These are phyloP conservation scores for Fusarium humuli DNA, from an alignment of 2,329 filamentous ascomycete species.

Conservation along the genomic window DNA sequence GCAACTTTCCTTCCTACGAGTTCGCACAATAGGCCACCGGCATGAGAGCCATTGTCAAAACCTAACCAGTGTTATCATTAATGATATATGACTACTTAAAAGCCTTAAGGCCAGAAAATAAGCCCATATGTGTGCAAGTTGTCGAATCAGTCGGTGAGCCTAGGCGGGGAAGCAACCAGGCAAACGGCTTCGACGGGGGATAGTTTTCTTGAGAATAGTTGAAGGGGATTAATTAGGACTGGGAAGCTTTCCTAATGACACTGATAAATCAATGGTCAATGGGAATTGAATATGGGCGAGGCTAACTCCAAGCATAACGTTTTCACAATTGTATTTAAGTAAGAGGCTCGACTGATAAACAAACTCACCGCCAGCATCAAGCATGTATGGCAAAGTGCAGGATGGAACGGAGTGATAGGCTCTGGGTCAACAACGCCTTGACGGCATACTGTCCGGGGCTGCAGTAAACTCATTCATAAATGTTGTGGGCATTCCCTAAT, in stretches of 20 bases:
- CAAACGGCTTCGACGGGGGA: not conserved
- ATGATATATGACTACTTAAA: slow-evolving; percentile 4
- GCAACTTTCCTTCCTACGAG: not conserved
- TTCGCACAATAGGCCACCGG: not conserved
- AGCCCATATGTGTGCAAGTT: not conserved
- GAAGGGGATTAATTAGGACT: not conserved
- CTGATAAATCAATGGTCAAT: not conserved
- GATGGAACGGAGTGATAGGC: not conserved
- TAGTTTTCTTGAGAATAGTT: not conserved
- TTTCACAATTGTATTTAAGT: not conserved
- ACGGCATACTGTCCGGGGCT: not conserved
- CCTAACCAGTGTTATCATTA: not conserved
- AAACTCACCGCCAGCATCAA: not conserved
- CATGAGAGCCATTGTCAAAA: not conserved
- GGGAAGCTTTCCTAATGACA: not conserved
- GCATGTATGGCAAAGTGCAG: not conserved
- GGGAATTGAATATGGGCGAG: not conserved
- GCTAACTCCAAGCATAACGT: not conserved
- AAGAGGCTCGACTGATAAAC: not conserved
- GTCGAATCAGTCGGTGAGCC: not conserved
- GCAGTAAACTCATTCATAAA: not conserved
- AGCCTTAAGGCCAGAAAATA: not conserved
- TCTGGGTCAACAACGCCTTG: not conserved
- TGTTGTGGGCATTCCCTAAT: not conserved
- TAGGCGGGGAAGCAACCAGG: not conserved